Evolutionary conservation across 352 stramenopile species (phyloP).

Genomic region (Globisporangium uncinulatum): DNA sequence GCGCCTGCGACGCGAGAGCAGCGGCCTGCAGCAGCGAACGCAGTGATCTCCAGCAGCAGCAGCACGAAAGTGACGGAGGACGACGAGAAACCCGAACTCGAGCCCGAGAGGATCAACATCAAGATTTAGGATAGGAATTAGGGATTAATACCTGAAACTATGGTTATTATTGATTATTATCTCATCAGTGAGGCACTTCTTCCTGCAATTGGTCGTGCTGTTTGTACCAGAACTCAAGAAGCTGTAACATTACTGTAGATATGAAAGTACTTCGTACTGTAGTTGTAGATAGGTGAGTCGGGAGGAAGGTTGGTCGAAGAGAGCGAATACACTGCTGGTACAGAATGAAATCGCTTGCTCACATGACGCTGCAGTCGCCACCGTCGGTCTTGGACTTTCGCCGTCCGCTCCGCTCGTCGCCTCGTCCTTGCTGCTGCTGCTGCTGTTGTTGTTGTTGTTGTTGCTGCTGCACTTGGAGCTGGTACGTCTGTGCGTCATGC

Average conservation of each 20-base stretch:
- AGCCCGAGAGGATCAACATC: slow-evolving; percentile 43
- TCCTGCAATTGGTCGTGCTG: too few species aligned
- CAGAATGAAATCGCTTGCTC: slow-evolving; percentile 1
- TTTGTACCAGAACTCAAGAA: too few species aligned
- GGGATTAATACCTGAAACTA: background rate
- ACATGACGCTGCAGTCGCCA: slow-evolving; percentile 52
- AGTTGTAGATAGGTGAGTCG: too few species aligned
- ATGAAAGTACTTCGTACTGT: background rate
- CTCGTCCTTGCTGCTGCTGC: slow-evolving; percentile 6
- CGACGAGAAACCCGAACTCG: slow-evolving; percentile 55
- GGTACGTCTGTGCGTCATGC: slow-evolving; percentile 33
- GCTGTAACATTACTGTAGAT: too few species aligned
- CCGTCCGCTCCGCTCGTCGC: background rate
- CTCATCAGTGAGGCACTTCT: too few species aligned
- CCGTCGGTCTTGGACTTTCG: slow-evolving; percentile 11
- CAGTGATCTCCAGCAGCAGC: slow-evolving; percentile 23
- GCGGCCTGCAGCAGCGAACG: background rate
- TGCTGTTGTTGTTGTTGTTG: slow-evolving; percentile 20
- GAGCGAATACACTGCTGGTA: background rate
- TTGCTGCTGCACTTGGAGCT: slow-evolving; percentile 29
- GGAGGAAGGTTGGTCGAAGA: too few species aligned
- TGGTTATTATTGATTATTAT: too few species aligned
- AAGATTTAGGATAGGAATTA: slow-evolving; percentile 37
- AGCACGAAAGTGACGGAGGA: slow-evolving; percentile 28
- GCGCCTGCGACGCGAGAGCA: background rate